phyloP scores from a whole-genome alignment of 805 yeast species.

The Yamadazyma laniorum region DNA sequence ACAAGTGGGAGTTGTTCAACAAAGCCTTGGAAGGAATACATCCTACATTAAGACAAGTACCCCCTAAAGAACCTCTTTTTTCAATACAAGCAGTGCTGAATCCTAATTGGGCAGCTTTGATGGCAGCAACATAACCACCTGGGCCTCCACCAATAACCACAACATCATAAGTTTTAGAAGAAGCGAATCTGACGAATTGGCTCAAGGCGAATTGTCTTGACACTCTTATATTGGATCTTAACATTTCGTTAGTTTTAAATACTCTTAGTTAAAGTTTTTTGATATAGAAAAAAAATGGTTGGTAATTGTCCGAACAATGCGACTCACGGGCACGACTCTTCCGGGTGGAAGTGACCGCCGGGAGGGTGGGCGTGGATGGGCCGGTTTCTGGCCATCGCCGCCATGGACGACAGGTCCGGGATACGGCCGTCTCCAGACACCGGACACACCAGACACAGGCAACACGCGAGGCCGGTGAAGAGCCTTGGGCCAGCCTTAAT shows the following conservation, averaged over 20 bases:
- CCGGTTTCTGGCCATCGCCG: not conserved
- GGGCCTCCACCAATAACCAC: conserved; percentile 99
- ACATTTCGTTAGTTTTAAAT: conserved; percentile 17
- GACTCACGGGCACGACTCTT: conserved; percentile 10
- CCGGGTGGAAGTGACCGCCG: not conserved
- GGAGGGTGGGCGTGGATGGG: not conserved
- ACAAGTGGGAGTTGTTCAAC: conserved; percentile 90
- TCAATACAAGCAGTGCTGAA: conserved; percentile 94
- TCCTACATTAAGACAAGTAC: conserved; percentile 98
- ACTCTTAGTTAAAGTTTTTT: too few species aligned
- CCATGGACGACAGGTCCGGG: not conserved
- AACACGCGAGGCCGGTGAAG: too few species aligned
- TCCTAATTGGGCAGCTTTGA: conserved; percentile 97
- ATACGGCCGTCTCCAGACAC: too few species aligned
- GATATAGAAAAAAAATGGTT: conserved; percentile 10
- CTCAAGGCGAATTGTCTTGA: conserved; percentile 1
- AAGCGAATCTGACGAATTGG: conserved; percentile 41
- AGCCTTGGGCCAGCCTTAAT: too few species aligned
- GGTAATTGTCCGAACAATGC: conserved; percentile 11
- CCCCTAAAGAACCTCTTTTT: conserved; percentile 94
- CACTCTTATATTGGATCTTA: conserved; percentile 17
- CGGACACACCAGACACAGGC: too few species aligned
- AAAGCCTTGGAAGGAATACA: conserved; percentile 98
- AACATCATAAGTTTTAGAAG: conserved; percentile 67
- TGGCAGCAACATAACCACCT: conserved; percentile 99